phyloP scores from a whole-genome alignment of 2,329 filamentous ascomycete species.

The Metarhizium brunneum region DNA sequence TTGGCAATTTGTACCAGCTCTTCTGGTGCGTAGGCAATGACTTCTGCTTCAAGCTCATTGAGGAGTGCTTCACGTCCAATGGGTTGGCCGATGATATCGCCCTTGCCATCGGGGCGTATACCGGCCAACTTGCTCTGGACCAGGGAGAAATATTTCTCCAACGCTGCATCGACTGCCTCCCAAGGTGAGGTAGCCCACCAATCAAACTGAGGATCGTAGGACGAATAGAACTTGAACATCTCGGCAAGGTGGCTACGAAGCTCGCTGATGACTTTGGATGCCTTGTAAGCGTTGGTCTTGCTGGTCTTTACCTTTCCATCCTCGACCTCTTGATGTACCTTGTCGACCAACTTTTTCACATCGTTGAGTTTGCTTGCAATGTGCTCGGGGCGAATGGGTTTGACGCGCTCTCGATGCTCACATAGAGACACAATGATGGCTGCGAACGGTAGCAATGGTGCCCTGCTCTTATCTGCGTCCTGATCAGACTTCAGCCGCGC shows the following conservation, averaged over 20 bases:
- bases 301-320: constrained; percentile 23
- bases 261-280: constrained; percentile 30
- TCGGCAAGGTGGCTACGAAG: constrained; percentile 34
- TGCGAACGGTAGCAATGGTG: constrained; percentile 35
- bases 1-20: constrained; percentile 43
- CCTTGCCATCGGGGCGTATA: constrained; percentile 29
- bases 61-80: constrained; percentile 43
- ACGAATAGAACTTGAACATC: constrained; percentile 39
- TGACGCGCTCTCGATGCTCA: constrained; percentile 36
- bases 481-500: constrained; percentile 30
- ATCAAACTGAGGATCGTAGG: constrained; percentile 46
- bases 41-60: constrained; percentile 43
- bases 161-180: constrained; percentile 23
- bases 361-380: constrained; percentile 32
- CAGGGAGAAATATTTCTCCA: constrained; percentile 25
- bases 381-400: constrained; percentile 30
- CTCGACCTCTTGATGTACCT: constrained; percentile 25
- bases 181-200: constrained; percentile 46
- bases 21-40: constrained; percentile 49
- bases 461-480: constrained; percentile 24
- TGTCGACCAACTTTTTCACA: constrained; percentile 21
- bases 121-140: constrained; percentile 36
- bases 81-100: constrained; percentile 47
- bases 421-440: constrained; percentile 31
- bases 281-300: constrained; percentile 36